These are phyloP conservation scores for Rhizopogon vulgaris DNA, from an alignment of 768 basidiomycete species.

Conservation along the genomic window DNA sequence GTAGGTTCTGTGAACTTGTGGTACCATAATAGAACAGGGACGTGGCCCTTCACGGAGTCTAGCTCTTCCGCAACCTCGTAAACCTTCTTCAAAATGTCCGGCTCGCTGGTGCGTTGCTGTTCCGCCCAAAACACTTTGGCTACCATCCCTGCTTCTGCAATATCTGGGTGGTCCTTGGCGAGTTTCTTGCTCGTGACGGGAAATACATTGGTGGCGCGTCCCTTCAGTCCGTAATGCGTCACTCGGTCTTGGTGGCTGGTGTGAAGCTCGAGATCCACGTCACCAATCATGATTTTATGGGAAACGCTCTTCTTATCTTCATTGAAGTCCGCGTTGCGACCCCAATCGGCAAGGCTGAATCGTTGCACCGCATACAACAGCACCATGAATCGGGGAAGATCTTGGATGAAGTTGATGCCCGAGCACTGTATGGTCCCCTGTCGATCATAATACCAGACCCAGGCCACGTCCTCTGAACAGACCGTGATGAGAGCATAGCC, in stretches of 20 bases:
- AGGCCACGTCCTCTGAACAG: not conserved
- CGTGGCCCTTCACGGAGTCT: not conserved
- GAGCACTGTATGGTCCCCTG: not conserved
- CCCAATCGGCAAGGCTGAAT: not conserved
- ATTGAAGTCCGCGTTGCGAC: not conserved
- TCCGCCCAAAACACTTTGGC: not conserved
- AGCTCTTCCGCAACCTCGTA: not conserved
- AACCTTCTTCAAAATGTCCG: not conserved
- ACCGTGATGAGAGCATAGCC: not conserved
- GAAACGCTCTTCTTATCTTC: no score
- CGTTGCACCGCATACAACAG: not conserved
- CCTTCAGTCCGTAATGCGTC: not conserved
- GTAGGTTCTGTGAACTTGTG: not conserved
- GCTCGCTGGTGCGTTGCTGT: not conserved
- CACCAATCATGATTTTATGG: not conserved
- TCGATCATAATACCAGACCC: constrained; percentile 1
- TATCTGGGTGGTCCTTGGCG: not conserved
- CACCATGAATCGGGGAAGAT: constrained; percentile 1
- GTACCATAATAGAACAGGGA: not conserved
- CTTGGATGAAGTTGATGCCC: not conserved
- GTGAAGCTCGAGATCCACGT: not conserved
- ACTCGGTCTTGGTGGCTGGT: not conserved
- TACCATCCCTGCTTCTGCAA: not conserved
- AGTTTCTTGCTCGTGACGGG: not conserved
- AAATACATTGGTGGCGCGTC: not conserved